phyloP scores from a whole-genome alignment of 1,284 basidiomycete species.

The Malassezia sp. region DNA sequence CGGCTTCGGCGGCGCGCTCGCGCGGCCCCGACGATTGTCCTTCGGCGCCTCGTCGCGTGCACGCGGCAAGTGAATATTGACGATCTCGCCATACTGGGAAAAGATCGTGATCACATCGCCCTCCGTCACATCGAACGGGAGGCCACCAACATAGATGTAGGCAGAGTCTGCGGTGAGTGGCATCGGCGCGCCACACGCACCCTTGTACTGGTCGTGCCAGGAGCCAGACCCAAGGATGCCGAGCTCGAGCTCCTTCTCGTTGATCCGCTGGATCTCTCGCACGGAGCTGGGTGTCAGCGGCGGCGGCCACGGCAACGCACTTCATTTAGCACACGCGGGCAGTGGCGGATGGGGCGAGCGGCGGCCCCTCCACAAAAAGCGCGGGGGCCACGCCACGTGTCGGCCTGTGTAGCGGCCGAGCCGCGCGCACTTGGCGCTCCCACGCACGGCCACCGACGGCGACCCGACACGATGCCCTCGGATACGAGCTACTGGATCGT shows the following conservation, averaged over 20 bases:
- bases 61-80: constrained; percentile 78
- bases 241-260: constrained; percentile 77
- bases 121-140: constrained; percentile 60
- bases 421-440: background rate
- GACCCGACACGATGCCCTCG: constrained; percentile 50
- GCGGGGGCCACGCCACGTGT: too few relatives aligned
- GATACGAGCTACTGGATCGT: constrained; percentile 53
- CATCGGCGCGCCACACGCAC: too few relatives aligned
- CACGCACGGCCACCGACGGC: constrained; percentile 10
- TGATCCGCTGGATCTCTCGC: constrained; percentile 83
- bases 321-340: too few relatives aligned
- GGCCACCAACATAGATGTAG: constrained; percentile 71
- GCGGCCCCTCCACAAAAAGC: background rate
- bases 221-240: constrained; percentile 60
- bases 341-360: background rate
- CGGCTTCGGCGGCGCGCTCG: background rate
- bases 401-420: too few relatives aligned
- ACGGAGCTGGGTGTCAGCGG: constrained; percentile 58
- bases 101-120: constrained; percentile 96
- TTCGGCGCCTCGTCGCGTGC: constrained; percentile 2
- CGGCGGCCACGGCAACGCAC: constrained; percentile 1
- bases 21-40: background rate
- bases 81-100: constrained; percentile 92
- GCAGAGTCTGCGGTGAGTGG: constrained; percentile 66
- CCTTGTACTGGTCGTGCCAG: constrained; percentile 95